Evolutionary conservation across 2,329 filamentous ascomycete species (phyloP).

Genomic region (Monilinia aucupariae): DNA sequence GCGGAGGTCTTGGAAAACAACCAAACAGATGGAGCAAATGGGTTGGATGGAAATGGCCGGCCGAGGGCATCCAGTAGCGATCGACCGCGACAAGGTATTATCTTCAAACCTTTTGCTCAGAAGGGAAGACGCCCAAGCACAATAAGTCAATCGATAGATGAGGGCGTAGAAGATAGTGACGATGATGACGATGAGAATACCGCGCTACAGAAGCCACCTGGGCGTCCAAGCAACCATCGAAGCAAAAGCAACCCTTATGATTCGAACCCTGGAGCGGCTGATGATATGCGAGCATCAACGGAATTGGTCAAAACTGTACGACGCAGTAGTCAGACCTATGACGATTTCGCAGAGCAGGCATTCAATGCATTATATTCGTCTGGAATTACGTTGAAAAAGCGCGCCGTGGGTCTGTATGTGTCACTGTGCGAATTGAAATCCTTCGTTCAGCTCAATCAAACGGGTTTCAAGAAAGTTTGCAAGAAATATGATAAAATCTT

Average conservation of each 20-base stretch:
- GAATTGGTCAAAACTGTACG: slow-evolving; percentile 56
- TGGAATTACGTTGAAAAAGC: slow-evolving; percentile 86
- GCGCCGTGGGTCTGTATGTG: slow-evolving; percentile 81
- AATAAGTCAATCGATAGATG: slow-evolving; percentile 46
- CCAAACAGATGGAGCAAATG: slow-evolving; percentile 32
- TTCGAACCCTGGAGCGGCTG: slow-evolving; percentile 28
- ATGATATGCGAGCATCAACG: slow-evolving; percentile 57
- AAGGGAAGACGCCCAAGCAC: slow-evolving; percentile 42
- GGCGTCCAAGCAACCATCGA: slow-evolving; percentile 31
- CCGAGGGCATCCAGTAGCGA: slow-evolving; percentile 42
- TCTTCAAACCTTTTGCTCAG: slow-evolving; percentile 47
- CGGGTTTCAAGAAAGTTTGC: slow-evolving; percentile 89
- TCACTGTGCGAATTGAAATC: slow-evolving; percentile 93
- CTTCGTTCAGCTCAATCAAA: slow-evolving; percentile 92
- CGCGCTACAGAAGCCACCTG: slow-evolving; percentile 34
- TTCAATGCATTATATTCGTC: slow-evolving; percentile 62
- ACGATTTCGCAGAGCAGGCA: slow-evolving; percentile 73
- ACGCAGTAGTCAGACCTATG: slow-evolving; percentile 60
- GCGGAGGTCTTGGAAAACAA: slow-evolving; percentile 34
- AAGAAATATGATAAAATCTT: slow-evolving; percentile 99
- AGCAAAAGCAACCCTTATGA: slow-evolving; percentile 34
- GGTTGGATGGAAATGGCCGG: slow-evolving; percentile 30
- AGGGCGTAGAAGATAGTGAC: slow-evolving; percentile 61
- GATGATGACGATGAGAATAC: slow-evolving; percentile 59
- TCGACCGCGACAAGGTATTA: slow-evolving; percentile 42